These are phyloP conservation scores for Colletotrichum limetticola DNA, from an alignment of 2,329 filamentous ascomycete genomes.

Conservation along the genomic window DNA sequence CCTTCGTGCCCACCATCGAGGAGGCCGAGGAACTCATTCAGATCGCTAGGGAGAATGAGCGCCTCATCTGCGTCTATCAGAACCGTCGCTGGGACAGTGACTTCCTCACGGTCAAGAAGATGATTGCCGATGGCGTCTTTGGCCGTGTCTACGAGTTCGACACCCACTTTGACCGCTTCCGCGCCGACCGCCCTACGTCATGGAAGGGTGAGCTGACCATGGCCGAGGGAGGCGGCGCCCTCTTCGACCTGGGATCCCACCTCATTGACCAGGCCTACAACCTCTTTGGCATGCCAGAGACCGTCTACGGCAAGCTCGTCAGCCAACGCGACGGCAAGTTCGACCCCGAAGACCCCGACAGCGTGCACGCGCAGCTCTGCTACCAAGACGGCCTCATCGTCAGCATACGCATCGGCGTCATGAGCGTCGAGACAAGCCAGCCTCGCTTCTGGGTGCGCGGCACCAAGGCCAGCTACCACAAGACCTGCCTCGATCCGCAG, in stretches of 20 bases:
- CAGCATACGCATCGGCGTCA: conserved; percentile 74
- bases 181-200: conserved; percentile 64
- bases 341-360: conserved; percentile 64
- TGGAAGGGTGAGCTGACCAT: conserved; percentile 76
- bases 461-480: conserved; percentile 79
- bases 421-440: conserved; percentile 76
- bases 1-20: conserved; percentile 77
- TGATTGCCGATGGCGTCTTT: conserved; percentile 68
- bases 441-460: conserved; percentile 82
- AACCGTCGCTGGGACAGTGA: conserved; percentile 84
- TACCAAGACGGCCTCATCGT: conserved; percentile 74
- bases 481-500: conserved; percentile 76
- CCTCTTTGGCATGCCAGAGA: conserved; percentile 75
- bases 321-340: conserved; percentile 66
- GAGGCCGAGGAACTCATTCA: conserved; percentile 73
- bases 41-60: conserved; percentile 61
- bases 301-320: conserved; percentile 75
- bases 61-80: conserved; percentile 76
- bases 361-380: conserved; percentile 71
- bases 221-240: conserved; percentile 70
- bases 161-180: conserved; percentile 83
- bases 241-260: conserved; percentile 82
- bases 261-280: conserved; percentile 79
- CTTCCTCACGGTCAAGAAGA: conserved; percentile 75
- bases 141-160: conserved; percentile 83